Base-by-base conservation (phyloP, 805 yeast genomes). In the Candida xiaguanensis region DNA sequence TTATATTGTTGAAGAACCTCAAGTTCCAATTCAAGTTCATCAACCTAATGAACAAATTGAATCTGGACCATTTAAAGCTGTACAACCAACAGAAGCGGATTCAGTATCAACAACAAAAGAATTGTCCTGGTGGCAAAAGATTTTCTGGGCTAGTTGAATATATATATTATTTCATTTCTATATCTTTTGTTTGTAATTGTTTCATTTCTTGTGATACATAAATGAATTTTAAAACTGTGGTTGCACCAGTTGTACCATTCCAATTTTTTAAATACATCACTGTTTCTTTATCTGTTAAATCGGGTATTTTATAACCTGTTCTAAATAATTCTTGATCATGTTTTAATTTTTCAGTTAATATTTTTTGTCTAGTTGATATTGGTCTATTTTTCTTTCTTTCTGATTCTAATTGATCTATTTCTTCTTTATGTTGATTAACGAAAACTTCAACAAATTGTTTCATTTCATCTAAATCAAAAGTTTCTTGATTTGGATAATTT, bases 371-470 rank as follows among this genome's bases (percentile, higher is more conserved):
- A 44, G 75, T 76, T 5, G 85, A 62, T 13, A 85, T 74, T 8
- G 99, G 96, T 64, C 98, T 75, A 13, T 95, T 95, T n/a, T 89
- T 79, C 56, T 95, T 77, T 67, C 95, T 77, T 39, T 72, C 77
- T 4, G 57, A 61, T 44, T 73, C 75, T 40, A 86, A 65, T 37
- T 67, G 67, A n/a, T 74, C 74, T 37, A 91, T 57, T 56, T 90
- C 97, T 12, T 77, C 88, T 51, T 83, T 85, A 52, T 81, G 82
- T 58, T 96, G 75, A 12, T 73, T 58, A 11, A 90, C 65, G 71
- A 54, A 86, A 27, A 76, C 75, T 42, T 75, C 76, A 36, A 86
- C 70, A 44, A 89, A 74, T 0, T 65, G 55, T 47, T 79, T 75
- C 51, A 82, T 69, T 20, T 89, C 91, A 0, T 73, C 78, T 23